phyloP scores from a whole-genome alignment of 805 yeast species.

The Metschnikowia henanensis region DNA sequence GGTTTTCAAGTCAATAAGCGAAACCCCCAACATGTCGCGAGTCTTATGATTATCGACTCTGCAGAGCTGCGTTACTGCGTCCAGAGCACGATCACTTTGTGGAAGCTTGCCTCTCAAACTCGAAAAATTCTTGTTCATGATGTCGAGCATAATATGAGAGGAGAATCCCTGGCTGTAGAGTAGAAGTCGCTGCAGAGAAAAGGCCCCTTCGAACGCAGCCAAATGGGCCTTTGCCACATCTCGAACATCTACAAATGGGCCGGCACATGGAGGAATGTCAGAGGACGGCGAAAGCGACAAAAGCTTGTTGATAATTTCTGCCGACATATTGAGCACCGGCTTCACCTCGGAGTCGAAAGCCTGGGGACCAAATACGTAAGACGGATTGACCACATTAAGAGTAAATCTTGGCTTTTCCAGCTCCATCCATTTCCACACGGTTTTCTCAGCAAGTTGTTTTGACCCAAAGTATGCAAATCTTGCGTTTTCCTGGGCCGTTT shows the following conservation, averaged over 20 bases:
- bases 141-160: background rate
- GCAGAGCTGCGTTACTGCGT: too few relatives aligned
- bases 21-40: conserved; percentile 36
- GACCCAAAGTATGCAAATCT: too few relatives aligned
- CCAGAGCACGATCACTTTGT: too few relatives aligned
- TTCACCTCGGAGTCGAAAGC: background rate
- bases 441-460: background rate
- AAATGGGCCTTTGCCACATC: background rate
- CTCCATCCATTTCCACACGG: background rate
- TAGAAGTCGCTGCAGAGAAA: background rate
- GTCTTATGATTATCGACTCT: conserved; percentile 37
- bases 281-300: background rate
- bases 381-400: background rate
- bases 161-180: background rate
- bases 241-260: background rate
- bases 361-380: background rate
- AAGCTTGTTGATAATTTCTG: background rate
- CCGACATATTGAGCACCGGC: background rate
- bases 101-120: background rate
- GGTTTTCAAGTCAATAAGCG: conserved; percentile 36
- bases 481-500: background rate
- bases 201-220: background rate
- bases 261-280: background rate
- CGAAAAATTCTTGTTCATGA: background rate
- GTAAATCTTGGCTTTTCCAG: background rate